Conservation (phyloP, 805 yeast species). For the Pichia sporocuriosa region DNA sequence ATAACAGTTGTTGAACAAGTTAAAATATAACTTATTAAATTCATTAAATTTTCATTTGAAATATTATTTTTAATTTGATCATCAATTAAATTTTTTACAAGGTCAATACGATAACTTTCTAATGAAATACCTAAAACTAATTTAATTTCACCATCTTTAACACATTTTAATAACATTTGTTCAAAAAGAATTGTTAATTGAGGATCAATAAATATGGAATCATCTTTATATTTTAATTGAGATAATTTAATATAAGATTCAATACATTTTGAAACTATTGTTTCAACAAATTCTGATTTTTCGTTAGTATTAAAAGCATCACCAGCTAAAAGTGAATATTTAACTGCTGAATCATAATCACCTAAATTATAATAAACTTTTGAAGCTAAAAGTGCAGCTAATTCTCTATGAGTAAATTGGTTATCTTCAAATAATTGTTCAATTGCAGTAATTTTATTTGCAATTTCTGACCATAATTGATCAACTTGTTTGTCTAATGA, state of each 20-base stretch:
- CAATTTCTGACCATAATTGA: conserved; percentile 95
- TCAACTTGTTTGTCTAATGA: conserved; percentile 79
- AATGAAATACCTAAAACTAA: conserved; percentile 86
- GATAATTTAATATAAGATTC: conserved; percentile 69
- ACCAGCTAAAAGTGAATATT: conserved; percentile 81
- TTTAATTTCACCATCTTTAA: conserved; percentile 59
- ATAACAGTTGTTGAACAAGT: conserved; percentile 60
- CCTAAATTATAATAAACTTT: conserved; percentile 89
- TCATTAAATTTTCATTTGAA: conserved; percentile 47
- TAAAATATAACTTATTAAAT: conserved; percentile 65
- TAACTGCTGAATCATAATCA: conserved; percentile 85
- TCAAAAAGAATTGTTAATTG: conserved; percentile 70
- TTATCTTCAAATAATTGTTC: conserved; percentile 89
- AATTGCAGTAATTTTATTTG: conserved; percentile 79
- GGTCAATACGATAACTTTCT: conserved; percentile 81
- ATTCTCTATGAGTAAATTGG: conserved; percentile 55
- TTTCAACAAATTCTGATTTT: conserved; percentile 81
- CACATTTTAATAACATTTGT: conserved; percentile 78
- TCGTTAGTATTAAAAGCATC: conserved; percentile 68
- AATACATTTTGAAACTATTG: conserved; percentile 89
- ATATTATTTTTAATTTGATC: conserved; percentile 26
- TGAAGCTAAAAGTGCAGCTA: conserved; percentile 90
- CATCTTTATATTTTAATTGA: conserved; percentile 37
- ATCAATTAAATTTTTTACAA: conserved; percentile 53
- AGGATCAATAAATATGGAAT: conserved; percentile 40